Base-by-base conservation (phyloP, 164 flowering plant species). In the Malania oleifera region DNA sequence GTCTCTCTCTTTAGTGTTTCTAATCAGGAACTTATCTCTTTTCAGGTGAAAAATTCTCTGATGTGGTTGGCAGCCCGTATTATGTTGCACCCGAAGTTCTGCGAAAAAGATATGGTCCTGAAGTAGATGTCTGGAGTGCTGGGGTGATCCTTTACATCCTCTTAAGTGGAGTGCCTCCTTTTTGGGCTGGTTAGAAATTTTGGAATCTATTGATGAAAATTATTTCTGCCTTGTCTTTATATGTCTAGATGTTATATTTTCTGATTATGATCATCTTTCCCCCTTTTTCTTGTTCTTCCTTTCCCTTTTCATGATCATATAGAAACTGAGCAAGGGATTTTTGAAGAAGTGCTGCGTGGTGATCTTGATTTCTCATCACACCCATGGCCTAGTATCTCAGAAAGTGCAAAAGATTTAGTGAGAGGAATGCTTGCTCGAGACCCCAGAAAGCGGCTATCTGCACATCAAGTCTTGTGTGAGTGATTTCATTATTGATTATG, bases 81-180 rank as follows among this genome's bases (percentile, higher is more conserved):
- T 90, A 90, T 66, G 97, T 90, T 59, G 92, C 97, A 24, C 97
- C 97, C 14, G 97, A 90, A 71, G 86, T 87, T 41, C 66, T 90
- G 54, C 54, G 62, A n/a, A 84, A 84, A 73, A 62, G 55, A 44
- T 90, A 90, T 65, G 85, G 95, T 61, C 91, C 81, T 31, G 91
- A 84, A 67, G 77, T 84, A 17, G 97, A 90, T 74, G 85, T 90
- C 24, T 90, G 97, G 97, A 90, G 97, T 77, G 95, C 83, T 27
- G 97, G 97, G 17, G 87, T 90, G 29, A 87, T 90, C 37, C 35
- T 84, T 22, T 90, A 82, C 75, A 85, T 87, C 72, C 73, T 90
- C 34, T 65, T 90, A 43, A 60, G 81, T 73, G 97, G 97, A 18
- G 85, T 82, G 51, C 92, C 97, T 74, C 96, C 97, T 49, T 90